Base-by-base conservation (phyloP, 1,284 basidiomycete genomes). In the Microstroma glucosiphilum region DNA sequence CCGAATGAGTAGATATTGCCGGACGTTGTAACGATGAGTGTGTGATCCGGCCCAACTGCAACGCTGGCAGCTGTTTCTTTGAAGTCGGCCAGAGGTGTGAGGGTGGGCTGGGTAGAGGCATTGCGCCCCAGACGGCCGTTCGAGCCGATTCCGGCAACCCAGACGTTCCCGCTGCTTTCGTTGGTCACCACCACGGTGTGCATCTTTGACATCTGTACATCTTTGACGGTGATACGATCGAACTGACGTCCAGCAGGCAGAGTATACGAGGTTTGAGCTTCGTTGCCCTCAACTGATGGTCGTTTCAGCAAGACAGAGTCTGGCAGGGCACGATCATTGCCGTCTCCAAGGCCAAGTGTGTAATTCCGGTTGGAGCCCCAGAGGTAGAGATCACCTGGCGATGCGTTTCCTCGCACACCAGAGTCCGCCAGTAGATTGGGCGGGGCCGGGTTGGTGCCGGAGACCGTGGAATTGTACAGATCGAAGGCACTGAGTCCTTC, bases 401-500 rank as follows among this genome's bases (percentile, higher is more conserved):
- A 6, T 9, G 55, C 49, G 19, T 61, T 23, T 48, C 60, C 60
- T 15, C 79, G 78, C 17, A 80, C 88, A 0, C 90, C 74, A 86
- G 85, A 1, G 86, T 87, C 13, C 57, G 30, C 0, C 63, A 19
- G n/a, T 6, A 21, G 56, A 4, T 40, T 43, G 30, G 0, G 60
- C 26, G 30, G 30, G 11, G 65, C 43, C 0, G 75, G 76, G 59
- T 71, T 73, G 4, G 75, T 76, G 11, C 76, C 76, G 1, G 66
- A 61, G 13, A 79, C 70, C 19, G 77, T 78, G 9, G 73, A 69
- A 75, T 96, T 96, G 82, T 92, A 97, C 26, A 98, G 81, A 75
- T 98, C 94, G 69, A 93, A 93, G 0, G 92, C 87, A 0, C 91
- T 92, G 78, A 96, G 88, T 0, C 92, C 94, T 74, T 97, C 94